These are phyloP conservation scores for Botrytis deweyae DNA, from an alignment of 2,329 filamentous ascomycete genomes.

Conservation along the genomic window DNA sequence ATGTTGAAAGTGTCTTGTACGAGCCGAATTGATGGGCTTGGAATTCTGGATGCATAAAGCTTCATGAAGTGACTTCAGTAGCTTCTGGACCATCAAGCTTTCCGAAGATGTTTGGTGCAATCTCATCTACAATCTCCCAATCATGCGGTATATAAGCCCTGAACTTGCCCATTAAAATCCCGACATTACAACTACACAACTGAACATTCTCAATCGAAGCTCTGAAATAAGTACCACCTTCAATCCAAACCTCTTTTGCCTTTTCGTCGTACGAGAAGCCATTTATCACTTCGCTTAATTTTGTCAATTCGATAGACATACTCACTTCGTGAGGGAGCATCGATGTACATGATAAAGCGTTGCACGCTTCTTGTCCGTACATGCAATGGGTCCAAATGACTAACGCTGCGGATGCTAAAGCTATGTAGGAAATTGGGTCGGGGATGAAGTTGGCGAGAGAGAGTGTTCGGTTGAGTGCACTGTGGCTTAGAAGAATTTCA, in stretches of 20 bases:
- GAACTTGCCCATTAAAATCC: slow-evolving; percentile 26
- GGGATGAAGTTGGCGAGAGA: slow-evolving; percentile 22
- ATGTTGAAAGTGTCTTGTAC: background rate
- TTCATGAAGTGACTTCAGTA: background rate
- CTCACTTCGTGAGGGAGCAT: background rate
- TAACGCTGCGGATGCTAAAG: slow-evolving; percentile 39
- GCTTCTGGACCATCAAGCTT: background rate
- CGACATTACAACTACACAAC: slow-evolving; percentile 38
- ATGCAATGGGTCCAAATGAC: slow-evolving; percentile 43
- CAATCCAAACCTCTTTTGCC: slow-evolving; percentile 31
- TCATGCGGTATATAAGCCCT: slow-evolving; percentile 23
- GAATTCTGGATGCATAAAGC: background rate
- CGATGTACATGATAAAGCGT: background rate
- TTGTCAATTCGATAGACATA: slow-evolving; percentile 32
- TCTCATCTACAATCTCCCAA: slow-evolving; percentile 26
- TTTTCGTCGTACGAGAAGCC: slow-evolving; percentile 14
- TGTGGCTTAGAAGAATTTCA: slow-evolving; percentile 35
- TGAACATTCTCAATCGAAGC: slow-evolving; percentile 38
- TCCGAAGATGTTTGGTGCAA: slow-evolving; percentile 28
- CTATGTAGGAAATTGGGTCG: slow-evolving; percentile 42
- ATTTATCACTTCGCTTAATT: slow-evolving; percentile 29
- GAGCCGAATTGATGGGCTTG: background rate
- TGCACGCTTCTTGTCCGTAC: slow-evolving; percentile 37
- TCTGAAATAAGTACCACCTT: slow-evolving; percentile 21
- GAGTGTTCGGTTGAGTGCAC: slow-evolving; percentile 13